Evolutionary conservation across 495 filamentous ascomycete genomes (phyloP).

Genomic region (Ramalina peruviana): DNA sequence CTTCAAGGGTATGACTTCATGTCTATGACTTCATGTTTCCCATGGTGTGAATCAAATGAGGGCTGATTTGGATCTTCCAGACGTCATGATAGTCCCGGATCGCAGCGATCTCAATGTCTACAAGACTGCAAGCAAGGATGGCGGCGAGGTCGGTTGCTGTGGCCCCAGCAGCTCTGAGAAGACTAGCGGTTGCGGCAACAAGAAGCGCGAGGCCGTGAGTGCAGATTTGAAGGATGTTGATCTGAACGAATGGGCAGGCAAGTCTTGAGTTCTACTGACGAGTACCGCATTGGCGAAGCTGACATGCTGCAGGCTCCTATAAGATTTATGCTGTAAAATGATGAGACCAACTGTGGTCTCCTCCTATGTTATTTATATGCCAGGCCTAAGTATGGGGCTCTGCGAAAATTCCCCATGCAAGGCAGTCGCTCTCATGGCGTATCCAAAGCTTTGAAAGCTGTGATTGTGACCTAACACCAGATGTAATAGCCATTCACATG

Average conservation of each 20-base stretch:
- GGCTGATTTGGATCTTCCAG: constrained; percentile 17
- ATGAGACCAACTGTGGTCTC: no score
- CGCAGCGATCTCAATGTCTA: constrained; percentile 46
- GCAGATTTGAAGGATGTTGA: constrained; percentile 17
- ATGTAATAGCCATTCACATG: no score
- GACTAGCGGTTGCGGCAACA: neutral
- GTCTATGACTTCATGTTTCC: neutral
- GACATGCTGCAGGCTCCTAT: constrained; percentile 25
- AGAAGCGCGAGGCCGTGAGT: neutral
- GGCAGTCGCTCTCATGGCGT: no score
- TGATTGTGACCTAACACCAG: no score
- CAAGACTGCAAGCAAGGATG: constrained; percentile 19
- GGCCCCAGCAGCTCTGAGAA: constrained; percentile 1
- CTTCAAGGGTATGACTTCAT: constrained; percentile 32
- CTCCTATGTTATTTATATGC: no score
- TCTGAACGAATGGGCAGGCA: constrained; percentile 40
- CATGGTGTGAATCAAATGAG: no score
- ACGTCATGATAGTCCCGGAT: constrained; percentile 38
- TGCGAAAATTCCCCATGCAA: no score
- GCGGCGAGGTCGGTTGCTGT: constrained; percentile 7
- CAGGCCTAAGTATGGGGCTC: no score
- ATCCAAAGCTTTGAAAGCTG: no score
- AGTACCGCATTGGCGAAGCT: neutral
- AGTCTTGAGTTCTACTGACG: constrained; percentile 10
- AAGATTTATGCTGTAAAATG: constrained; percentile 30